phyloP scores from a whole-genome alignment of 371 early-diverging fungal genomes.

The Phascolomyces articulosus region DNA sequence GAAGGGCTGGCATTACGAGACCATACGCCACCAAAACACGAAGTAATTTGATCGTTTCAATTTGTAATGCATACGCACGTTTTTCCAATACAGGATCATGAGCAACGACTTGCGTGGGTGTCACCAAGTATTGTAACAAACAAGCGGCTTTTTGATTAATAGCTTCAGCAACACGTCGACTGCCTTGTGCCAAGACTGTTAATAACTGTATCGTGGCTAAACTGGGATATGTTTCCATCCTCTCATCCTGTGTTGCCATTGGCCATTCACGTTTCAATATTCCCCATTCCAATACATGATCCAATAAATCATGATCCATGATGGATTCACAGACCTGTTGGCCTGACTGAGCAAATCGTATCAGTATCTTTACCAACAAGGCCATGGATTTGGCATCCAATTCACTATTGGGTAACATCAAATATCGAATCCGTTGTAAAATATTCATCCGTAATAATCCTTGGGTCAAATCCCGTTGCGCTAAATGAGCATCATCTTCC shows the following conservation, averaged over 20 bases:
- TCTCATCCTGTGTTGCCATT: conserved; percentile 24
- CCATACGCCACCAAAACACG: conserved; percentile 57
- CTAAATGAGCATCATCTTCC: conserved; percentile 48
- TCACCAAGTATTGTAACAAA: conserved; percentile 43
- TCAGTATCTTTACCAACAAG: conserved; percentile 46
- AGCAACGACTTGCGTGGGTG: conserved; percentile 44
- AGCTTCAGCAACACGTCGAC: conserved; percentile 45
- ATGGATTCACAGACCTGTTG: conserved; percentile 46
- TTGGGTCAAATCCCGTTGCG: conserved; percentile 51
- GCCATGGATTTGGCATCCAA: conserved; percentile 46
- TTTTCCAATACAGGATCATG: conserved; percentile 21
- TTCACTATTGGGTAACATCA: conserved; percentile 40
- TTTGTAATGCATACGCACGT: conserved; percentile 47
- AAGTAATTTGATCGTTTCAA: conserved; percentile 49
- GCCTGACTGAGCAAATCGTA: conserved; percentile 50
- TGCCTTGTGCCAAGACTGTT: conserved; percentile 47
- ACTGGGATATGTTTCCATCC: conserved; percentile 36
- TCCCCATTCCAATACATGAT: conserved; percentile 46
- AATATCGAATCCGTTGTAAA: conserved; percentile 57
- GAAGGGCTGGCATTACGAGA: conserved; percentile 41
- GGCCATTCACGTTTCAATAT: conserved; percentile 53
- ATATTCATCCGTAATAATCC: conserved; percentile 62
- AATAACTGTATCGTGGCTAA: conserved; percentile 41
- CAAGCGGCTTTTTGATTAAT: conserved; percentile 38
- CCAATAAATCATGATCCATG: conserved; percentile 51